Evolutionary conservation across 768 basidiomycete species (phyloP).

Genomic region (Psilocybe cubensis): DNA sequence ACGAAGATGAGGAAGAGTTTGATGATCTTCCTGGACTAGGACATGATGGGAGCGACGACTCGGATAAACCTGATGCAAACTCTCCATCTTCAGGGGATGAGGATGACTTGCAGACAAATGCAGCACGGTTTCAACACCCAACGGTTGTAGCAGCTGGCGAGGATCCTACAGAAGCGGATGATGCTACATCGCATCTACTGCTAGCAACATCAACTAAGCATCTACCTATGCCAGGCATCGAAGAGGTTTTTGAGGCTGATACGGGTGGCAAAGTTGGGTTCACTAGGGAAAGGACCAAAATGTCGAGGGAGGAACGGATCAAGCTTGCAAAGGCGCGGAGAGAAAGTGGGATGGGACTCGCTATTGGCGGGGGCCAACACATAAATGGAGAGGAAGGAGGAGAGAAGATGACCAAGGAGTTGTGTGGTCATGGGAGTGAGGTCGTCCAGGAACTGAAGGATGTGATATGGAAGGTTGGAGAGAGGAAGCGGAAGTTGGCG

Average conservation of each 20-base stretch:
- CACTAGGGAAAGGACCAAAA: slow-evolving; percentile 61
- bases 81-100: slow-evolving; percentile 39
- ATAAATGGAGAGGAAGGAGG: slow-evolving; percentile 15
- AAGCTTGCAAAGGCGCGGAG: slow-evolving; percentile 56
- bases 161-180: slow-evolving; percentile 47
- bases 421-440: slow-evolving; percentile 76
- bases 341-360: slow-evolving; percentile 40
- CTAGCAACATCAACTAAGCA: slow-evolving; percentile 52
- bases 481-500: slow-evolving; percentile 60
- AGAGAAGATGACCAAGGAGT: slow-evolving; percentile 35
- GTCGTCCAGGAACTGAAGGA: slow-evolving; percentile 86
- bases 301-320: slow-evolving; percentile 80
- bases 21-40: slow-evolving; percentile 56
- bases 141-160: slow-evolving; percentile 27
- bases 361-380: slow-evolving; percentile 21
- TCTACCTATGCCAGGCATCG: slow-evolving; percentile 68
- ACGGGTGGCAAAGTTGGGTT: slow-evolving; percentile 43
- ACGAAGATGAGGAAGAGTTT: slow-evolving; percentile 38
- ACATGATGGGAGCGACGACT: slow-evolving; percentile 57
- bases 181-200: slow-evolving; percentile 60
- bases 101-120: slow-evolving; percentile 21
- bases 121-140: slow-evolving; percentile 13
- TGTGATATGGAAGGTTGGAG: slow-evolving; percentile 86
- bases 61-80: slow-evolving; percentile 51
- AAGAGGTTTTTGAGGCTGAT: slow-evolving; percentile 86